Evolutionary conservation across 441 rosid species (phyloP), one percentile per base, ranked within the genome.

Genomic region (Eutrema salsugineum): DNA sequence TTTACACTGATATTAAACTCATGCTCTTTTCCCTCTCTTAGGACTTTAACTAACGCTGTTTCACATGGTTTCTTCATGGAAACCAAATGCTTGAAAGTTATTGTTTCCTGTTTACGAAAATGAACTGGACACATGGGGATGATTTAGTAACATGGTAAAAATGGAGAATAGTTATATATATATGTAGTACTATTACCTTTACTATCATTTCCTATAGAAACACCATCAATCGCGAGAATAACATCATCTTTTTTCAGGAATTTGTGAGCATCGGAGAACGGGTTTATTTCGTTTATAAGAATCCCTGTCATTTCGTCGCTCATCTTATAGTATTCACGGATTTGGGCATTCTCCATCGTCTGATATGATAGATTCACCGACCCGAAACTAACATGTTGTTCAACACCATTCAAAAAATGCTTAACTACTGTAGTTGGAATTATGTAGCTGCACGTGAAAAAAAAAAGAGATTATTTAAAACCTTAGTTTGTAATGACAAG

Each of bases 51-150:
- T 63, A 77, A 19, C 27, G 86, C 85, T 6, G 78, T 81, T 68
- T 88, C 93, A 55, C 80, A 62, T 42, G 89, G 85, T 80, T 87
- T 91, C 86, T 91, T 91, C 91, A 88, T 85, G 28, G 94, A 87
- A 73, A 87, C 86, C 83, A 91, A 68, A 71, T 88, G 90, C 77
- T 83, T 88, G 76, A 86, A 88, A 62, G 88, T 86, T 53, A 88
- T 82, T 35, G 86, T 83, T 76, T 86, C 89, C 78, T 91, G 65
- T 66, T 88, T 87, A 36, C 89, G 83, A 72, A 88, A 88, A 80
- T 86, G 87, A 78, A 88, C 93, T 91, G 90, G 79, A 57, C 28
- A 62, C 9, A 28, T 43, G 11, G 63, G 55, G 46, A 48, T 78
- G 36, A 73, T 57, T 27, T 11, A 11, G 35, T 44, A 14, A 63